Base-by-base conservation (phyloP, 805 yeast genomes). In the Lipomyces starkeyi region DNA sequence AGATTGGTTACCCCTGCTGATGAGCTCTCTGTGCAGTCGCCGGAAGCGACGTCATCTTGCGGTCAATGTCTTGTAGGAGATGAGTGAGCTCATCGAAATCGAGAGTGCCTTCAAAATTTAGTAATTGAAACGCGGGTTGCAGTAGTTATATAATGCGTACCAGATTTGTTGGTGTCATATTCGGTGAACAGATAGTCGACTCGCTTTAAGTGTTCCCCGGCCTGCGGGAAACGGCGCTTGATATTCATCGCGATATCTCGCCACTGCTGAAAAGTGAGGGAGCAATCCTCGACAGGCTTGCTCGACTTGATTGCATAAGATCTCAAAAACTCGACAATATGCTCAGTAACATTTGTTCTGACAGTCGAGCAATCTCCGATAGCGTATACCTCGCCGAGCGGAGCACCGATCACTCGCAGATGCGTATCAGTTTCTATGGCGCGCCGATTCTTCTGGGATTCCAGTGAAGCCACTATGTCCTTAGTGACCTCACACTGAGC, bases 361-460 rank as follows among this genome's bases (percentile, higher is more conserved):
- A 88, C 85, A 0, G 91, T 87, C 1, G 91, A 80, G 74, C 91
- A 88, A 76, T 88, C 92, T 59, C 92, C 92, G 73, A 88, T 86
- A 2, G 91, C 91, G 73, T 88, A 88, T 34, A 87, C 88, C 67
- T 86, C 89, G 66, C 90, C 90, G 53, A 81, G 74, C 37, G 90
- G 89, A 3, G 91, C 86, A 35, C 93, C 93, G 62, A 87, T 75
- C 9, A 89, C 90, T 70, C 92, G 82, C 71, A 88, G 78, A 71
- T 89, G 91, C n/a, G 89, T 81, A 76, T 89, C 93, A 0, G 92
- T 88, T 75, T 89, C 92, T 59, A 89, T 85, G n/a, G 92, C 93
- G 72, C 90, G 84, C 73, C 81, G 83, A 75, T 89, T 89, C 71
- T 80, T 81, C 78, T 89, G 92, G 37, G 78, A 75, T 0, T 78